Conservation (phyloP, 495 filamentous ascomycete genomes). For the Podospora conica region DNA sequence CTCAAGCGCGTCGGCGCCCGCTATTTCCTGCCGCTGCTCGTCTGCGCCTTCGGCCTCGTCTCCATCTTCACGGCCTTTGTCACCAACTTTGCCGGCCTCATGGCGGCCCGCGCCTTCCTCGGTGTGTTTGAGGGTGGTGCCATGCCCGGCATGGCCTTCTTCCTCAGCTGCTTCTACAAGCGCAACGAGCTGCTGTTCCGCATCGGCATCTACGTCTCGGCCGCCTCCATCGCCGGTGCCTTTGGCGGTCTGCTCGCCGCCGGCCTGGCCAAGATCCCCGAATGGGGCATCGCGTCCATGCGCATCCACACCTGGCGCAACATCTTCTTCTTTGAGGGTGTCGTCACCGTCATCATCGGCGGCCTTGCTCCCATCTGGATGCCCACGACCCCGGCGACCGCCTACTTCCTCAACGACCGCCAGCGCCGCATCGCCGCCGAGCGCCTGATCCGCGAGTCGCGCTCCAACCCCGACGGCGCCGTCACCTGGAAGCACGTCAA, state of each 20-base stretch:
- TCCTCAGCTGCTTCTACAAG: slow-evolving; percentile 53
- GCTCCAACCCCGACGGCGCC: slow-evolving; percentile 27
- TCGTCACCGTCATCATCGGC: slow-evolving; percentile 49
- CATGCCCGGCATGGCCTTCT: slow-evolving; percentile 53
- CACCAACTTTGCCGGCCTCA: slow-evolving; percentile 36
- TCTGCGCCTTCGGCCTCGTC: slow-evolving; percentile 43
- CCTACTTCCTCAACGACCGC: slow-evolving; percentile 45
- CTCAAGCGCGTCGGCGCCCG: slow-evolving; percentile 55
- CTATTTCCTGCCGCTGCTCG: slow-evolving; percentile 57
- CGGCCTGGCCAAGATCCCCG: slow-evolving; percentile 44
- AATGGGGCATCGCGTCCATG: slow-evolving; percentile 40
- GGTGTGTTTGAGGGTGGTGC: slow-evolving; percentile 51
- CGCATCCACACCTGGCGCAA: slow-evolving; percentile 54
- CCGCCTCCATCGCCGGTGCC: slow-evolving; percentile 49
- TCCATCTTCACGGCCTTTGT: slow-evolving; percentile 44
- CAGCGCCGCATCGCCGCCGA: slow-evolving; percentile 44
- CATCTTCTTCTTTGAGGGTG: slow-evolving; percentile 61
- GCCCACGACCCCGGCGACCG: slow-evolving; percentile 47
- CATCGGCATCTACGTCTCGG: slow-evolving; percentile 52
- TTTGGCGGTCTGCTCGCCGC: slow-evolving; percentile 53
- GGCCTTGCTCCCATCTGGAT: slow-evolving; percentile 46
- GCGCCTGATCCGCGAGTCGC: slow-evolving; percentile 36
- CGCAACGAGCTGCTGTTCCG: slow-evolving; percentile 50
- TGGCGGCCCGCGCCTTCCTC: slow-evolving; percentile 36
- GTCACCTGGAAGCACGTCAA: slow-evolving; percentile 35